Base-by-base conservation (phyloP, 1,284 basidiomycete species). In the Xerocomus minutiporus region DNA sequence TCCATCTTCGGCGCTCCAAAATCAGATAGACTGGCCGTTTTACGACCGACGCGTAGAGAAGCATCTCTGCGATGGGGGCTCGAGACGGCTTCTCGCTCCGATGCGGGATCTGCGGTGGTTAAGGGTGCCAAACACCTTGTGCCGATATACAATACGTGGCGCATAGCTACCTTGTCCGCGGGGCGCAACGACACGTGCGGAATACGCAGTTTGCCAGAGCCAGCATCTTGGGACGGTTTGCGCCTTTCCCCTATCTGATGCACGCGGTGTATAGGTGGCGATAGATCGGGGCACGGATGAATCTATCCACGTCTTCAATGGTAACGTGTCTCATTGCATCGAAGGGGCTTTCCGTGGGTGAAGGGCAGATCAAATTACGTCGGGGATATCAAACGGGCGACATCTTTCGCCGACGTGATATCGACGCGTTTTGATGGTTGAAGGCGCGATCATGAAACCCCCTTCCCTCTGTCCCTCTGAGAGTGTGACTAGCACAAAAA, bases 381-480 rank as follows among this genome's bases (percentile, higher is more conserved):
- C 41, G 41, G 41, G 15, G 41, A 28, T 42, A n/a, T 42, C 26
- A 8, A 26, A 42, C 13, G 17, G 26, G 26, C 41, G 41, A 42
- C 15, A 8, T 42, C 26, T 29, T 42, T 12, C 26, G 9, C 20
- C 42, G 52, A 40, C 4, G 35, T 40, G 26, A 50, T 51, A 13
- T 65, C 29, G 23, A 17, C 31, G 46, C 41, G 38, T 61, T 15
- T 54, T 47, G 42, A 46, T 26, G 40, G 17, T 44, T 17, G 25
- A 34, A 25, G 29, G 12, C 31, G 35, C 11, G 47, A 17, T 42
- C 26, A 15, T 8, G 4, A 42, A 11, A 17, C 15, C 15, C 25
- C 41, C 23, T 28, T 4, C 40, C 35, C 17, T 17, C 5, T 26
- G 25, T 4, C 40, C 35, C 17, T 17, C 5, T 26, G 25, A 8